Conservation (phyloP, 495 filamentous ascomycete species). For the Pseudomonodictys pantanalensis region DNA sequence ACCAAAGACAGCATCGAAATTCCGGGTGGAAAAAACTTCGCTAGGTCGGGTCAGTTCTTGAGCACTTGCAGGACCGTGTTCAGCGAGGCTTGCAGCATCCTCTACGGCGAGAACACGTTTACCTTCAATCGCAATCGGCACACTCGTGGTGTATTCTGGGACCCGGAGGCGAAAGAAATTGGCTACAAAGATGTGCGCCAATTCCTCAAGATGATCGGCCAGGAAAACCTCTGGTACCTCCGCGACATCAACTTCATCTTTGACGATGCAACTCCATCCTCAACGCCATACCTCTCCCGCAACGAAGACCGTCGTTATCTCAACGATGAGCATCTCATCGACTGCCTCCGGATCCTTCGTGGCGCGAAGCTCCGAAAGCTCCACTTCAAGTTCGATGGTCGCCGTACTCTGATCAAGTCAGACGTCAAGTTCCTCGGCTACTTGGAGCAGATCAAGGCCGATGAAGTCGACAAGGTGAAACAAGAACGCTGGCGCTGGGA, state of each 20-base stretch:
- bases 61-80: constrained; percentile 38
- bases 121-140: constrained; percentile 29
- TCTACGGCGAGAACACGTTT: constrained; percentile 44
- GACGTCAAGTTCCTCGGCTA: constrained; percentile 35
- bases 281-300: constrained; percentile 26
- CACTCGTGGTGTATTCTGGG: constrained; percentile 27
- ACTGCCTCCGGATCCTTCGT: constrained; percentile 31
- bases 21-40: constrained; percentile 29
- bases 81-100: constrained; percentile 37
- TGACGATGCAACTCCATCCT: constrained; percentile 34
- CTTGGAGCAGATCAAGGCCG: constrained; percentile 34
- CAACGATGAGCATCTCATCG: constrained; percentile 38
- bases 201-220: constrained; percentile 38
- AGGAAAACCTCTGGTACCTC: constrained; percentile 29
- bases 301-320: constrained; percentile 38
- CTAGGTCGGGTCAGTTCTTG: constrained; percentile 38
- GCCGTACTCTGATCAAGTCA: constrained; percentile 13
- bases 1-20: constrained; percentile 28
- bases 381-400: constrained; percentile 32
- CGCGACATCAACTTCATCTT: constrained; percentile 32
- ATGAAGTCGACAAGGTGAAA: constrained; percentile 24
- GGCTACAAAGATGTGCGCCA: constrained; percentile 36
- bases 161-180: constrained; percentile 30
- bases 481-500: background rate
- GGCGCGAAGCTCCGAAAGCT: constrained; percentile 32